Percentiles rank a stretch among this genome's conserved stretches.
These are phyloP conservation scores for Podosphaera fusca DNA, from an alignment of 2,329 filamentous ascomycete species.

Conservation along the genomic window DNA sequence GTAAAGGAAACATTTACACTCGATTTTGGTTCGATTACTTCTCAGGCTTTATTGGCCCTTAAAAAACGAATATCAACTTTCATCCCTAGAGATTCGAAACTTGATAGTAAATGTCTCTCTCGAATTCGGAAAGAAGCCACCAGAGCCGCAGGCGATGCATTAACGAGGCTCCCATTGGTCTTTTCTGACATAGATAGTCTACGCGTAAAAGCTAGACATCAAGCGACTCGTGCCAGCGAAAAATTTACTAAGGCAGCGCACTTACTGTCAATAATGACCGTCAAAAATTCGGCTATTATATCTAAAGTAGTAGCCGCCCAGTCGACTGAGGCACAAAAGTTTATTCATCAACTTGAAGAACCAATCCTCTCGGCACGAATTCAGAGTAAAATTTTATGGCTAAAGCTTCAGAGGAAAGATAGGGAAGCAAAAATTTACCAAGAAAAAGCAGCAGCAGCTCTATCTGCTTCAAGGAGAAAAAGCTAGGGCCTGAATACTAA, in stretches of 20 bases:
- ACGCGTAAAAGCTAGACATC: no score
- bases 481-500: neutral
- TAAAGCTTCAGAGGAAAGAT: slow-evolving; percentile 26
- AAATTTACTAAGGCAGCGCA: neutral
- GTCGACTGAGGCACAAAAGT: slow-evolving; percentile 6
- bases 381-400: slow-evolving; percentile 31
- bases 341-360: slow-evolving; percentile 21
- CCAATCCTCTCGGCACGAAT: slow-evolving; percentile 30
- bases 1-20: slow-evolving; percentile 37
- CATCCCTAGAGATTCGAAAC: slow-evolving; percentile 4
- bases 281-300: neutral
- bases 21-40: slow-evolving; percentile 25
- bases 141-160: no score
- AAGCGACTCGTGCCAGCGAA: neutral
- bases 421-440: slow-evolving; percentile 25
- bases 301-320: neutral
- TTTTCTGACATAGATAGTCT: neutral
- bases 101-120: neutral
- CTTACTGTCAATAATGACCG: neutral
- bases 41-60: slow-evolving; percentile 10
- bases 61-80: slow-evolving; percentile 10
- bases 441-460: slow-evolving; percentile 21
- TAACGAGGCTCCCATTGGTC: no score
- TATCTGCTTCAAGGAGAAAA: slow-evolving; percentile 2
- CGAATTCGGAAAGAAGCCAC: neutral